A percentile compares a stretch with the other conserved stretches of the same genome.
Evolutionary conservation across 2,329 filamentous ascomycete species (phyloP).

Genomic region (Colletotrichum agaves): DNA sequence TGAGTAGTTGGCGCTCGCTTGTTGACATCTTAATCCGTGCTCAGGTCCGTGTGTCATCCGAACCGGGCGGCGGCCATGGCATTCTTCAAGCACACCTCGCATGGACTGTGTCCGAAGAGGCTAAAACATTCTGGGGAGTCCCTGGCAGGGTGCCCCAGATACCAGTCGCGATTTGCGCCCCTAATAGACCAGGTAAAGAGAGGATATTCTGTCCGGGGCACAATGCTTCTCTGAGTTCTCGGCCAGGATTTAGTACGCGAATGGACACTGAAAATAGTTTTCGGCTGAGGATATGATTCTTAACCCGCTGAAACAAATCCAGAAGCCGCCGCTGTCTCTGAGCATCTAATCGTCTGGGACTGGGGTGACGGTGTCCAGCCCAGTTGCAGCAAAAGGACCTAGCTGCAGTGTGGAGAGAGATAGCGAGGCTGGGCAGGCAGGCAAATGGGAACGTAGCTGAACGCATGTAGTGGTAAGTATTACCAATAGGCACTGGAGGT

Average conservation of each 20-base stretch:
- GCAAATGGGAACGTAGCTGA: constrained; percentile 16
- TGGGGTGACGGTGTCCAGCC: constrained; percentile 8
- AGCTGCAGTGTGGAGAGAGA: constrained; percentile 20
- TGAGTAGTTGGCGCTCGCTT: constrained; percentile 15
- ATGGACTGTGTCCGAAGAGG: constrained; percentile 29
- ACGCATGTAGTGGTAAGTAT: constrained; percentile 17
- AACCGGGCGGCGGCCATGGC: constrained; percentile 21
- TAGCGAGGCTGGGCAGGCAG: constrained; percentile 24
- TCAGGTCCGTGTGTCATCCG: constrained; percentile 31
- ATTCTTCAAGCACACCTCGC: constrained; percentile 33
- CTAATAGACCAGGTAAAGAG: constrained; percentile 28
- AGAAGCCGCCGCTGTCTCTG: background rate
- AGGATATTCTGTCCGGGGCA: constrained; percentile 27
- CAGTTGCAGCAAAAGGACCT: constrained; percentile 17
- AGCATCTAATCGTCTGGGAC: background rate
- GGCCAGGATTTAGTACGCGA: background rate
- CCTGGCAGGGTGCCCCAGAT: constrained; percentile 29
- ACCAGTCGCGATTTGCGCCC: constrained; percentile 35
- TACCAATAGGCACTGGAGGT: background rate
- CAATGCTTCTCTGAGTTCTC: constrained; percentile 1
- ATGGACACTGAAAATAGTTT: background rate
- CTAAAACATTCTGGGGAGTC: constrained; percentile 36
- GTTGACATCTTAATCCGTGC: constrained; percentile 5
- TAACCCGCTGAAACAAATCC: background rate
- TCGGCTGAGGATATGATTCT: background rate